A percentile compares a stretch with the other conserved stretches of the same genome.
These are phyloP conservation scores for Spencermartinsiella ligniputridi DNA, from an alignment of 1,139 yeast genomes.

Conservation along the genomic window DNA sequence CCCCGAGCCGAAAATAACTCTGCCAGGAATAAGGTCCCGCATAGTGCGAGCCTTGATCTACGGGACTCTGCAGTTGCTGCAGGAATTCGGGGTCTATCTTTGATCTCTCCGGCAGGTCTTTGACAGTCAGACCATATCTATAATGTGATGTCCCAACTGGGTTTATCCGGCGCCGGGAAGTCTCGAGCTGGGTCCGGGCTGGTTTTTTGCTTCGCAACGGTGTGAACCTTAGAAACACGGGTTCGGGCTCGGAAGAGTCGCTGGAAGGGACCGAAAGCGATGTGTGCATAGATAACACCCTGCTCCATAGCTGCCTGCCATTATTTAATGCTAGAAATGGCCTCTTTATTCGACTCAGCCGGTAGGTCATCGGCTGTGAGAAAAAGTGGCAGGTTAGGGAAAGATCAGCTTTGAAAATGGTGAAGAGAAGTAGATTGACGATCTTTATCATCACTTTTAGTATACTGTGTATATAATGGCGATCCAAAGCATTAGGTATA, in stretches of 20 bases:
- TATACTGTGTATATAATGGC: too few species aligned
- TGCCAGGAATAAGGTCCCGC: constrained; percentile 1
- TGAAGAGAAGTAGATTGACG: too few species aligned
- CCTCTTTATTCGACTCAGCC: constrained; percentile 1
- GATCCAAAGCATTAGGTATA: too few species aligned
- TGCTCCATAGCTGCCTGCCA: not conserved
- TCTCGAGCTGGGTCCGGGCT: not conserved
- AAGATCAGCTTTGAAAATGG: too few species aligned
- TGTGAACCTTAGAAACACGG: not conserved
- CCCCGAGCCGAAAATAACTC: not conserved
- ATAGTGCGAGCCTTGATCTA: not conserved
- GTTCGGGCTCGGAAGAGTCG: not conserved
- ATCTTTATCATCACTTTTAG: too few species aligned
- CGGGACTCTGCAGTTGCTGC: not conserved
- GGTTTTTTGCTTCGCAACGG: not conserved
- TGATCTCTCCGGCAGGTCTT: not conserved
- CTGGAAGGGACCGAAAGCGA: not conserved
- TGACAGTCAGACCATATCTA: not conserved
- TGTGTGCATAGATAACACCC: not conserved
- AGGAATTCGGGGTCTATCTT: not conserved
- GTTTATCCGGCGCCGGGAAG: not conserved
- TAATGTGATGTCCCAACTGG: not conserved
- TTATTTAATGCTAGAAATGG: not conserved
- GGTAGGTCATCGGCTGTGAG: not conserved
- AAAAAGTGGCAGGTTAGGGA: constrained; percentile 2